phyloP scores from a whole-genome alignment of 2,329 filamentous ascomycete genomes.

The Fusarium annulatum region DNA sequence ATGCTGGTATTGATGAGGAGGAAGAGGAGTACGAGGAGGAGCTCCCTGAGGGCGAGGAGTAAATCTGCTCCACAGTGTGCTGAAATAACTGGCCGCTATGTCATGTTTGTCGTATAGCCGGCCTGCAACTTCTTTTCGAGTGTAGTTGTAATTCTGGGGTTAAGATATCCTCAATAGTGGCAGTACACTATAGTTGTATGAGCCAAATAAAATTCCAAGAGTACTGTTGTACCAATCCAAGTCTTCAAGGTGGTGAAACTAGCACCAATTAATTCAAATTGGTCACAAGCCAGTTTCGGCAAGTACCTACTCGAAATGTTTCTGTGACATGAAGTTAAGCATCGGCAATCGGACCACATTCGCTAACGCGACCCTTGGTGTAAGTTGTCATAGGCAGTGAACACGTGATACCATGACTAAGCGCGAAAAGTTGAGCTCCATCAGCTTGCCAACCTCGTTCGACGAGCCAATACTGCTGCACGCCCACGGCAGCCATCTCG shows the following conservation, averaged over 20 bases:
- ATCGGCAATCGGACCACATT: neutral
- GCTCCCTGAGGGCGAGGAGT: conserved; percentile 77
- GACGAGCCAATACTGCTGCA: conserved; percentile 25
- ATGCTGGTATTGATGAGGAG: conserved; percentile 95
- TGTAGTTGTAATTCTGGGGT: conserved; percentile 50
- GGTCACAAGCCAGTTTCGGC: neutral
- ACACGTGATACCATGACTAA: conserved; percentile 53
- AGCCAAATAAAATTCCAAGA: conserved; percentile 45
- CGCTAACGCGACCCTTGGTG: neutral
- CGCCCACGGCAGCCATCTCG: conserved; percentile 35
- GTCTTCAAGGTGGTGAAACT: neutral
- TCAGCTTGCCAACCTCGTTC: conserved; percentile 25
- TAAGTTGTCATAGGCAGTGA: neutral
- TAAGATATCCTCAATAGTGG: conserved; percentile 55
- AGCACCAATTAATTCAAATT: neutral
- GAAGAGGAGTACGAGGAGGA: conserved; percentile 97
- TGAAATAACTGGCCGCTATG: conserved; percentile 23
- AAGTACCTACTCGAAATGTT: neutral
- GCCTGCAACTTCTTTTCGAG: conserved; percentile 49
- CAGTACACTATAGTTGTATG: conserved; percentile 49
- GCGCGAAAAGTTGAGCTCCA: conserved; percentile 47
- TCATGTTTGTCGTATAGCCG: conserved; percentile 38
- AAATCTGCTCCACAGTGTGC: conserved; percentile 20
- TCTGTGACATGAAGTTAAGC: neutral
- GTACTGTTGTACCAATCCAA: conserved; percentile 47